Conservation (phyloP, 805 yeast species). For the Kazachstania martiniae region DNA sequence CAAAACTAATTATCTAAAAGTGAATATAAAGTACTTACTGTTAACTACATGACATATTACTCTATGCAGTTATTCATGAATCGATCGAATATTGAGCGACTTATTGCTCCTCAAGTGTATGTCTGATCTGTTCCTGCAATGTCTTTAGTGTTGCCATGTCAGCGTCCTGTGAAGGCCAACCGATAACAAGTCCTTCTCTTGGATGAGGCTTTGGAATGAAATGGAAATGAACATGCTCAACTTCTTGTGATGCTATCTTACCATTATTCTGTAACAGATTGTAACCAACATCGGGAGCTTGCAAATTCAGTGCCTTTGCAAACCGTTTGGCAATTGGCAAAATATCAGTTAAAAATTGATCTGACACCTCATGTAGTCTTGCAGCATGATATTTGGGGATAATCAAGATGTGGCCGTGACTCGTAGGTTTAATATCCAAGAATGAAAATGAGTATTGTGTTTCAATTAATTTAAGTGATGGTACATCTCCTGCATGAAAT, state of each 20-base stretch:
- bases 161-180: conserved; percentile 82
- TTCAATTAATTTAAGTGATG: conserved; percentile 80
- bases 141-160: conserved; percentile 59
- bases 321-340: conserved; percentile 86
- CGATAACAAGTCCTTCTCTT: conserved; percentile 69
- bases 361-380: conserved; percentile 83
- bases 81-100: too few relatives aligned
- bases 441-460: conserved; percentile 72
- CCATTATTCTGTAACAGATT: conserved; percentile 91
- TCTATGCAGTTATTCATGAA: too few relatives aligned
- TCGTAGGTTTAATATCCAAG: conserved; percentile 87
- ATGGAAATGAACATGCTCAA: conserved; percentile 94
- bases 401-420: conserved; percentile 77
- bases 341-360: conserved; percentile 74
- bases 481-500: conserved; percentile 60
- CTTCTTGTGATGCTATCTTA: conserved; percentile 85
- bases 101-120: not conserved
- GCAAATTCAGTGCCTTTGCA: conserved; percentile 59
- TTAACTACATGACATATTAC: too few relatives aligned
- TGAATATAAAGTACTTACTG: too few relatives aligned
- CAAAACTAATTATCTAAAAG: too few relatives aligned
- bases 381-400: conserved; percentile 93
- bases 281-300: conserved; percentile 56
- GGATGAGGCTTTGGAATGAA: conserved; percentile 78
- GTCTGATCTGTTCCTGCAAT: conserved; percentile 31